Percentiles rank a stretch among this genome's conserved stretches.
phyloP scores from a whole-genome alignment of 345 rosid genomes.

The Populus pruinosa region DNA sequence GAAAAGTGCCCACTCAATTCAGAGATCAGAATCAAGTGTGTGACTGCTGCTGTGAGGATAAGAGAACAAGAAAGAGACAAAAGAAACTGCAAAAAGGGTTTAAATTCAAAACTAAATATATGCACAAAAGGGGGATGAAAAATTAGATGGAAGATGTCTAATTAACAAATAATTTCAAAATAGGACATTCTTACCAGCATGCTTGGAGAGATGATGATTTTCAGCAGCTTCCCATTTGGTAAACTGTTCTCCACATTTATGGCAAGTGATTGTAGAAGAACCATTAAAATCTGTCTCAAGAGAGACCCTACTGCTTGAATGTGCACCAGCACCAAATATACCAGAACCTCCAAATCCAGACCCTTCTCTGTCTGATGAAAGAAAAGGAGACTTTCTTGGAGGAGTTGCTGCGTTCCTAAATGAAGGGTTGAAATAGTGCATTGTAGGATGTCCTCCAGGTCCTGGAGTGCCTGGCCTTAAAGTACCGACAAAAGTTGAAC shows the following conservation, averaged over 20 bases:
- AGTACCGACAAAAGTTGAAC: conserved; percentile 75
- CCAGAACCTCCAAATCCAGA: conserved; percentile 38
- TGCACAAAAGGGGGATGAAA: neutral
- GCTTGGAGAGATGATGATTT: conserved; percentile 94
- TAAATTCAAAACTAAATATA: neutral
- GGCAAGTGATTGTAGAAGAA: conserved; percentile 65
- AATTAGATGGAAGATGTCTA: neutral
- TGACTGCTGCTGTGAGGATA: conserved; percentile 4
- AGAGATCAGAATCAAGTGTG: conserved; percentile 14
- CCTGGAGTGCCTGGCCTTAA: conserved; percentile 91
- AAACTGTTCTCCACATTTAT: conserved; percentile 95
- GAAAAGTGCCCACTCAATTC: neutral
- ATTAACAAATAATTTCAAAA: neutral
- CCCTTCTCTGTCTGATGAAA: conserved; percentile 50
- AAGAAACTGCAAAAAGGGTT: conserved; percentile 12
- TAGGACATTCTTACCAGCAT: conserved; percentile 59
- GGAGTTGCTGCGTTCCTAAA: conserved; percentile 46
- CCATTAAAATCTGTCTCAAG: conserved; percentile 58
- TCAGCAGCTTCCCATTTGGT: conserved; percentile 93
- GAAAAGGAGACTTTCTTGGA: conserved; percentile 52
- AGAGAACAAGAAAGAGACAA: conserved; percentile 12
- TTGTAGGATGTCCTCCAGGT: conserved; percentile 54
- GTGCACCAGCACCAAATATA: conserved; percentile 29
- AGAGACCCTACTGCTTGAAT: conserved; percentile 52
- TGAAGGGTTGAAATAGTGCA: conserved; percentile 77